A percentile compares a stretch with the other conserved stretches of the same genome.
Evolutionary conservation across 345 rosid species (phyloP).

Genomic region (Murraya paniculata): DNA sequence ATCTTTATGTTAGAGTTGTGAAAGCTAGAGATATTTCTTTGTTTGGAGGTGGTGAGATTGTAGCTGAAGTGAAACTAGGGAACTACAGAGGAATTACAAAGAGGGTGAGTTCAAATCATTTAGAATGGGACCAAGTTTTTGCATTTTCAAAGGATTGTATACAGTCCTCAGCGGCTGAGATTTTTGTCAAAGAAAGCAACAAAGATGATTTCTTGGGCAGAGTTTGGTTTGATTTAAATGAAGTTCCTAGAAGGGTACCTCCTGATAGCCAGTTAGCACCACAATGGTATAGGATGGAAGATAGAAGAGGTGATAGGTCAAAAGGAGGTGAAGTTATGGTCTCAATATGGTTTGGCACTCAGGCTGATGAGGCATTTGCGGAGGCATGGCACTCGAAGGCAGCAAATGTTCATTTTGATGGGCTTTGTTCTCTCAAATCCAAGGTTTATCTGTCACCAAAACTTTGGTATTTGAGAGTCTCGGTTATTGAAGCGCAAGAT

Average conservation of each 20-base stretch:
- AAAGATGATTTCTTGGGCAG: constrained; percentile 61
- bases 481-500: constrained; percentile 72
- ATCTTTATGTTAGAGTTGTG: constrained; percentile 61
- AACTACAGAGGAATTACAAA: constrained; percentile 67
- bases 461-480: constrained; percentile 64
- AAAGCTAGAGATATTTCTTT: constrained; percentile 43
- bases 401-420: constrained; percentile 61
- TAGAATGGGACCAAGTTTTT: constrained; percentile 70
- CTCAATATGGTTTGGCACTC: constrained; percentile 79
- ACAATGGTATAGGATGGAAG: constrained; percentile 69
- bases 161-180: constrained; percentile 70
- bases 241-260: constrained; percentile 64
- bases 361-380: constrained; percentile 69
- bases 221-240: constrained; percentile 63
- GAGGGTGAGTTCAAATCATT: constrained; percentile 33
- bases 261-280: constrained; percentile 81
- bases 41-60: constrained; percentile 48
- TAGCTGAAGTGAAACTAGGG: constrained; percentile 63
- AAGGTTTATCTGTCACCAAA: constrained; percentile 75
- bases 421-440: constrained; percentile 56
- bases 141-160: constrained; percentile 75
- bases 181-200: constrained; percentile 54
- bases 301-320: constrained; percentile 41
- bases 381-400: constrained; percentile 81
- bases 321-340: constrained; percentile 60